Evolutionary conservation across 352 stramenopile genomes (phyloP), one percentile per base, ranked within the genome.

Genomic region (Pythium aristosporum): DNA sequence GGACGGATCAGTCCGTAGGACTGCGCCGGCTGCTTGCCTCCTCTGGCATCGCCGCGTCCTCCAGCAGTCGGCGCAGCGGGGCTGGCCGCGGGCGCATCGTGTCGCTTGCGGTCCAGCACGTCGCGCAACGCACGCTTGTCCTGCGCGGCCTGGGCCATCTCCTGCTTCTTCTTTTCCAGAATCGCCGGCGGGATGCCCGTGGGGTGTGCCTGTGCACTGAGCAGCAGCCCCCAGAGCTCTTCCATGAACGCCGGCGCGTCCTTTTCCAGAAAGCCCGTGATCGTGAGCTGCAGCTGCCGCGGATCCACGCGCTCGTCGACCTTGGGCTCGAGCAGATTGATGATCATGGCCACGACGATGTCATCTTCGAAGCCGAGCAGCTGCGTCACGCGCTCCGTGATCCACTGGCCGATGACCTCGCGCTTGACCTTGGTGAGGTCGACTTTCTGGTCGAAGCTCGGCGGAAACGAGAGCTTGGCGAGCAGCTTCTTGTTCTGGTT

Each of bases 211-310:
- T 98, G 91, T 2, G 91, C 92, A 63, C 91, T 96, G 8, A 97
- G 68, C 55, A 98, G 72, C 42, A 98, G 66, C 37, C 79, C 77
- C 92, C 92, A 98, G 18, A 98, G 80, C 71, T 98, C 92, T 47
- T 96, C 68, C 64, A 87, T 91, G 74, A 97, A 98, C 28, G 58
- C 34, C 3, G 73, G 66, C 20, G 88, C 79, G 52, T 97, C 81
- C 57, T 96, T 97, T 58, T 95, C 89, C n/a, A 98, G 61, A 66
- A 98, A 98, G 12, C 87, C 91, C 41, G 89, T 97, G 57, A 97
- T 69, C 39, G 89, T 80, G 57, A 98, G 52, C 71, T 98, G 92
- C 62, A 98, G 69, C 61, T 94, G 74, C 21, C 88, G 86, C 25
- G 92, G 90, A 58, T 97, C 86, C 42, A 93, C 66, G 10, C 57